phyloP scores from a whole-genome alignment of 805 yeast species.

The Sporopachydermia quercuum region DNA sequence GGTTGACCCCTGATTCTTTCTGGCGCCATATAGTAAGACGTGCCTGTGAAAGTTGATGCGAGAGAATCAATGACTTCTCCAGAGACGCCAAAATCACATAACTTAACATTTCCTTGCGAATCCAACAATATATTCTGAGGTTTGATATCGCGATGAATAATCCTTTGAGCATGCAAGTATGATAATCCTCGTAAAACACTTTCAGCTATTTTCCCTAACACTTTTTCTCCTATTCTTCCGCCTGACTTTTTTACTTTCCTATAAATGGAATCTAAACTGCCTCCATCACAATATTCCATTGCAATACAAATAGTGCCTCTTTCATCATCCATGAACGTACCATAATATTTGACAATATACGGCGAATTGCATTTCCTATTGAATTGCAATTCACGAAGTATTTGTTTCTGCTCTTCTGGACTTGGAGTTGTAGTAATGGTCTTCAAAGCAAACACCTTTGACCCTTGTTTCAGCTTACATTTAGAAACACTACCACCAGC shows the following conservation, averaged over 20 bases:
- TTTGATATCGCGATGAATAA: slow-evolving; percentile 91
- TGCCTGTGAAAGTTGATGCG: slow-evolving; percentile 94
- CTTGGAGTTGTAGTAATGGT: slow-evolving; percentile 62
- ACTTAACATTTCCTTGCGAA: slow-evolving; percentile 63
- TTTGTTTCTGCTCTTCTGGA: slow-evolving; percentile 80
- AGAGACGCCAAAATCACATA: slow-evolving; percentile 95
- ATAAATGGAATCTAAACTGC: slow-evolving; percentile 82
- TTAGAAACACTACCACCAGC: slow-evolving; percentile 83
- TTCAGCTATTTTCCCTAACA: slow-evolving; percentile 79
- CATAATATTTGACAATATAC: slow-evolving; percentile 82
- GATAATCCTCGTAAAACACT: slow-evolving; percentile 74
- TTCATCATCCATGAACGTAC: slow-evolving; percentile 70
- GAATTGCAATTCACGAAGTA: slow-evolving; percentile 79
- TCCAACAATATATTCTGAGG: slow-evolving; percentile 86
- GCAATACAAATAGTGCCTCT: slow-evolving; percentile 79
- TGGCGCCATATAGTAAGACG: slow-evolving; percentile 97
- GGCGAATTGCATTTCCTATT: slow-evolving; percentile 72
- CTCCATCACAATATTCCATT: slow-evolving; percentile 96
- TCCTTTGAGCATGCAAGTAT: slow-evolving; percentile 73
- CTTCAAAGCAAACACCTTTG: slow-evolving; percentile 69
- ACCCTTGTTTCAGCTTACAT: slow-evolving; percentile 47
- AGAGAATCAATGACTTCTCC: slow-evolving; percentile 93
- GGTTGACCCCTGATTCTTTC: slow-evolving; percentile 94
- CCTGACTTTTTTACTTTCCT: slow-evolving; percentile 56
- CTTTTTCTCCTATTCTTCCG: slow-evolving; percentile 86